Conservation (phyloP, 2,329 filamentous ascomycete species). For the Corniculantispora saksenae region DNA sequence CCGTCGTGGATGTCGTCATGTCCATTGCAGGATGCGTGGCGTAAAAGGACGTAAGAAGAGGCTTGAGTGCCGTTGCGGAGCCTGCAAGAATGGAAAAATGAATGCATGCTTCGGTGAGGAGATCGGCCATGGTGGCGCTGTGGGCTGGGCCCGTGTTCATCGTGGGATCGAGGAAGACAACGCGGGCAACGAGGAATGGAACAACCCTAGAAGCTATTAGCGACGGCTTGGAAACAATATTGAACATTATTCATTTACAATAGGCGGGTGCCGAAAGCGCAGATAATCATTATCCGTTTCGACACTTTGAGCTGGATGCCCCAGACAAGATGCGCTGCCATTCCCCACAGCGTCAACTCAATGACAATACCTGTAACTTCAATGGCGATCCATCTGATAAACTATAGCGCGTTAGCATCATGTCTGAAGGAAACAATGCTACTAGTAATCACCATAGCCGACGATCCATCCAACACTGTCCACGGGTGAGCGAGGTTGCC, state of each 20-base stretch:
- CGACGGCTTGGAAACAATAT: fast-evolving
- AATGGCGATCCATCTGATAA: background rate
- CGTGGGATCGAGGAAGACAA: constrained; percentile 3
- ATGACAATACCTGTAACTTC: constrained; percentile 2
- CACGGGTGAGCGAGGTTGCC: background rate
- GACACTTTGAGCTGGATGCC: constrained; percentile 2
- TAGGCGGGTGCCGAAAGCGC: constrained; percentile 10
- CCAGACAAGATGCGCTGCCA: constrained; percentile 9
- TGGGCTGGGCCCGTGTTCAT: background rate
- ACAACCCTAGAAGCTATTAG: constrained; percentile 1
- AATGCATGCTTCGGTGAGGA: constrained; percentile 12
- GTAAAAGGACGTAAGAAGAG: constrained; percentile 7
- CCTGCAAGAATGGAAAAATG: constrained; percentile 11
- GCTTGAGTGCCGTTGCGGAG: constrained; percentile 12
- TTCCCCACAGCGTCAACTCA: constrained; percentile 6
- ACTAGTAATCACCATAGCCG: background rate
- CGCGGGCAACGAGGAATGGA: constrained; percentile 3
- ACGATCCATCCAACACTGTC: background rate
- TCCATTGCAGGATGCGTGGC: background rate
- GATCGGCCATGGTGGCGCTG: constrained; percentile 3
- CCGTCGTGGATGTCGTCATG: background rate
- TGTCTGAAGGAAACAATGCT: background rate
- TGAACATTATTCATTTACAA: background rate
- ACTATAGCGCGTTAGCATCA: background rate
- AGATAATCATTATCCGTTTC: background rate